phyloP scores from a whole-genome alignment of 441 rosid species.

The Breynia disticha region DNA sequence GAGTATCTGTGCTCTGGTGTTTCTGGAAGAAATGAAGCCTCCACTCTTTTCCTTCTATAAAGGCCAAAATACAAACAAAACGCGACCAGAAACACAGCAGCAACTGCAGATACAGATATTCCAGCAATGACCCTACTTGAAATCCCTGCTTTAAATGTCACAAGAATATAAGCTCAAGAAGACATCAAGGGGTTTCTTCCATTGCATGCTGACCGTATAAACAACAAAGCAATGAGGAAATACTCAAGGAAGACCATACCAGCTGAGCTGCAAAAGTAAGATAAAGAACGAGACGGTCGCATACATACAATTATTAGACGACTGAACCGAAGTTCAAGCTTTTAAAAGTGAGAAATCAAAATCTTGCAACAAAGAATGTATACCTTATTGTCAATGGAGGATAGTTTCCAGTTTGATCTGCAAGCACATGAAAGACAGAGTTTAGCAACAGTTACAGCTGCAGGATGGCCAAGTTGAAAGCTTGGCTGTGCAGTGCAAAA shows the following conservation, averaged over 20 bases:
- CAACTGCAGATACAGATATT: constrained; percentile 32
- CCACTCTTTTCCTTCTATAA: constrained; percentile 26
- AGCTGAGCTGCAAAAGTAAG: constrained; percentile 34
- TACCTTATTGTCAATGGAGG: constrained; percentile 44
- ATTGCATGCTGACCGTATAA: neutral
- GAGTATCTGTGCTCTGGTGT: constrained; percentile 16
- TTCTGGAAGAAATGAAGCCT: constrained; percentile 19
- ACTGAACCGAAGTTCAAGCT: neutral
- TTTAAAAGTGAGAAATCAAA: neutral
- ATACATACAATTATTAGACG: constrained; percentile 14
- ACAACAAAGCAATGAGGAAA: constrained; percentile 8
- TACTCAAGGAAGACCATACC: constrained; percentile 14
- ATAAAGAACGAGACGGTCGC: neutral
- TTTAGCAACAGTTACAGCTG: neutral
- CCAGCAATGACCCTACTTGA: constrained; percentile 31
- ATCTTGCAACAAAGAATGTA: neutral
- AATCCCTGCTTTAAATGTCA: constrained; percentile 33
- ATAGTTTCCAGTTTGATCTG: constrained; percentile 44
- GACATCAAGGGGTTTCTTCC: constrained; percentile 1
- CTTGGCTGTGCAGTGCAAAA: no score
- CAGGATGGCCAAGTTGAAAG: neutral
- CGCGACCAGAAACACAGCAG: constrained; percentile 18
- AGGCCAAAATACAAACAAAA: constrained; percentile 20
- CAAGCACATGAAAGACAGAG: constrained; percentile 10
- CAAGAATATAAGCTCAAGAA: constrained; percentile 10